Evolutionary conservation across 768 basidiomycete species (phyloP), one percentile per base, ranked within the genome.

Genomic region (Suillus luteus): DNA sequence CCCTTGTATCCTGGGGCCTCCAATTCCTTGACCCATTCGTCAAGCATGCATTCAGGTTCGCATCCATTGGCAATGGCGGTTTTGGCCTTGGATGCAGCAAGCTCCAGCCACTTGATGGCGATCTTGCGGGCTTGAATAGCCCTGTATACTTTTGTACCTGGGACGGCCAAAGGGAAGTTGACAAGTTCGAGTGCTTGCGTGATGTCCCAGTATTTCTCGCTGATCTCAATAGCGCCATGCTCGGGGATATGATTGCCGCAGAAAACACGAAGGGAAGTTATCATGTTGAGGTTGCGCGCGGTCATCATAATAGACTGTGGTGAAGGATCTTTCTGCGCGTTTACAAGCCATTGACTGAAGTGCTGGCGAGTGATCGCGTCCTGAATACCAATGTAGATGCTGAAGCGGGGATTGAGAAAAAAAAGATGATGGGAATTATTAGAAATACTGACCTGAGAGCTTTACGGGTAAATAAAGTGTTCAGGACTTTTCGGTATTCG

Each of bases 261-360:
- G 80, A 99, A 99, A 62, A 99, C 96, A 60, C 89, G 87, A 43
- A 99, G 88, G 2, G 96, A 98, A 5, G 95, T 95, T 66, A 95
- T 91, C 96, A 99, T 99, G 80, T 99, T 99, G 66, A 97, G 81
- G 71, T 90, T 86, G 65, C 97, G 92, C 70, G 94, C 89, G n/a
- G 82, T 85, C 88, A 90, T 88, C 95, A 97, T 96, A 76, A 91
- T 88, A 5, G 87, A 78, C 67, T 83, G 78, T 14, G 84, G 75
- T 1, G 77, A 73, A 15, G 84, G 67, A 59, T 84, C 81, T 62
- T 80, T 76, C 33, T 81, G 79, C 27, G 84, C 80, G 37, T 82
- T 80, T 17, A 76, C 77, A 61, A 94, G 83, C 96, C 96, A 99
- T 67, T 77, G 67, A 48, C 76, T 73, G 68, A 96, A 84, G 77